Percentiles rank a stretch among this genome's conserved stretches.
phyloP scores from a whole-genome alignment of 495 filamentous ascomycete genomes.

The Copromyces sp. region DNA sequence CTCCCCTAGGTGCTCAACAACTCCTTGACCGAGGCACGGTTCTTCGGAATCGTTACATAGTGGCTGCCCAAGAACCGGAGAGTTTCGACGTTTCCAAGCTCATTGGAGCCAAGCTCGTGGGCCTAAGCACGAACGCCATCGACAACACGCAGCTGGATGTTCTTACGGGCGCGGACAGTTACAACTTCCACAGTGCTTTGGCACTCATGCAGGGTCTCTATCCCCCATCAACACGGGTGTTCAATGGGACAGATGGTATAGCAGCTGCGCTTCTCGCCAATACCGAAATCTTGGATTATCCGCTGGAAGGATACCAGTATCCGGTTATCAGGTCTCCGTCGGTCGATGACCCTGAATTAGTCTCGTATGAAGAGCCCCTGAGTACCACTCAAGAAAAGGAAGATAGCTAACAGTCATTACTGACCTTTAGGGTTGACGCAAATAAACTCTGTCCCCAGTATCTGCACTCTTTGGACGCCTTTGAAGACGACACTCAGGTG shows the following conservation, averaged over 20 bases:
- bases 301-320: conserved; percentile 33
- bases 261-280: conserved; percentile 20
- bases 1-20: conserved; percentile 32
- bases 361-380: conserved; percentile 17
- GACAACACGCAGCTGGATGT: conserved; percentile 30
- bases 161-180: conserved; percentile 23
- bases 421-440: conserved; percentile 25
- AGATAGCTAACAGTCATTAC: background rate
- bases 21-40: conserved; percentile 25
- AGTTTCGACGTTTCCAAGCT: conserved; percentile 13
- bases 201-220: conserved; percentile 37
- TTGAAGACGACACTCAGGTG: conserved; percentile 11
- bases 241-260: conserved; percentile 20
- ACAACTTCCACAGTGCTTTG: conserved; percentile 22
- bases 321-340: conserved; percentile 24
- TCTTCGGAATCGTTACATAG: conserved; percentile 26
- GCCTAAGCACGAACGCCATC: conserved; percentile 24
- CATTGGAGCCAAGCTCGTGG: conserved; percentile 16
- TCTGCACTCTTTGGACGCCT: conserved; percentile 14
- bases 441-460: conserved; percentile 22
- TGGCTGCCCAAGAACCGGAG: background rate
- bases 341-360: conserved; percentile 21
- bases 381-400: background rate
- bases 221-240: conserved; percentile 22
- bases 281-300: conserved; percentile 24